Evolutionary conservation across 257 asterid species (phyloP).

Genomic region (Nicotiana otophora): DNA sequence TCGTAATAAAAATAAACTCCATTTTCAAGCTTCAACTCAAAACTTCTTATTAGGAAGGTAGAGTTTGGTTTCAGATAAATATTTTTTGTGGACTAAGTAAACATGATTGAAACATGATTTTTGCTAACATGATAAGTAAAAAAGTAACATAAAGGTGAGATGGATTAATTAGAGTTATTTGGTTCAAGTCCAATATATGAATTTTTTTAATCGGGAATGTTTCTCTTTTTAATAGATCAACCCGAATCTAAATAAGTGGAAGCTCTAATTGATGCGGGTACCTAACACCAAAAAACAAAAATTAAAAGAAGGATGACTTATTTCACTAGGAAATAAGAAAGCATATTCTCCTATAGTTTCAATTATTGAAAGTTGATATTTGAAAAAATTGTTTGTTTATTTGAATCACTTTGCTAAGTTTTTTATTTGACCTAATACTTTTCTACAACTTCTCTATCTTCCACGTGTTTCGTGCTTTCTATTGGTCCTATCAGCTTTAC

Average conservation of each 20-base stretch:
- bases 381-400: no score
- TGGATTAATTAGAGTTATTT: no score
- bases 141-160: no score
- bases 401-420: background rate
- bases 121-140: background rate
- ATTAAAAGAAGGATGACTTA: background rate
- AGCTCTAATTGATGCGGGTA: no score
- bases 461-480: background rate
- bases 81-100: background rate
- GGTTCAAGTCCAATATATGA: no score
- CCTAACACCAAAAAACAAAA: no score
- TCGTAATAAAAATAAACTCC: background rate
- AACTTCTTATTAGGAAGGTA: fast-evolving
- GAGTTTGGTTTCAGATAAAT: background rate
- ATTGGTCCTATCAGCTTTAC: no score
- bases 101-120: background rate
- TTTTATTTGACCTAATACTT: background rate
- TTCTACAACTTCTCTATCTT: background rate
- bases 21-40: background rate
- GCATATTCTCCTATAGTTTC: background rate
- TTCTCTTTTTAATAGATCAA: no score
- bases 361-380: background rate
- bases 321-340: background rate
- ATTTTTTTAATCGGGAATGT: no score
- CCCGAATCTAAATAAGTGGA: no score